Base-by-base conservation (phyloP, 306 rosid species). In the Cicer judaicum region DNA sequence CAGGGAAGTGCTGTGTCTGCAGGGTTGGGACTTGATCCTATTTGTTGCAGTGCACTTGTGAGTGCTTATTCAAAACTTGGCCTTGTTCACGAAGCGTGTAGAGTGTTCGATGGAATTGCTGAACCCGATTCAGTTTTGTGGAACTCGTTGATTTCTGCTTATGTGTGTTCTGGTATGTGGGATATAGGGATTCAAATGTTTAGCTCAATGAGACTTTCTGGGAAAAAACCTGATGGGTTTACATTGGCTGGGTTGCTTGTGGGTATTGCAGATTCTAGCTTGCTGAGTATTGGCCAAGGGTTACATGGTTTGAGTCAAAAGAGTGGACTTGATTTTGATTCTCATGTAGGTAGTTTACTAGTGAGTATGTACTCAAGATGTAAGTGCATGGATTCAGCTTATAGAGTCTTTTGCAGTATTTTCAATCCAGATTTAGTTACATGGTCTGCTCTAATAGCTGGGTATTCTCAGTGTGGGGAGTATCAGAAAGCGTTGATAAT, bases 351-450 rank as follows among this genome's bases (percentile, higher is more conserved):
- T 73, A 83, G 98, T 86, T 83, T 86, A 65, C 86, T 90, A 65
- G 89, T 94, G 83, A 89, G 80, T 82, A 87, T 88, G 96, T 94
- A 91, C 84, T 88, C 93, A 6, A 89, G 94, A 81, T 91, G 88
- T 71, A 82, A 74, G 78, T 87, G 89, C 80, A 84, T 88, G 85
- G 76, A 54, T 57, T 91, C 84, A 1, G 97, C 95, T 10, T 76
- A 81, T 78, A 72, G 80, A 63, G 88, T 90, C 56, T 94, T 94
- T 78, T 46, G 81, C 63, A 80, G 87, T 78, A 67, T 88, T 60
- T 78, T 46, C 46, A 82, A 83, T 72, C 95, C 92, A 50, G 98
- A 91, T 88, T 88, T 91, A 78, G 89, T 94, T 43, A 88, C 90
- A 10, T 87, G 98, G 96, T 89, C 97, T 44, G 88, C 94, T 75